Conservation (phyloP, 306 rosid species). For the Carpinus fangiana region DNA sequence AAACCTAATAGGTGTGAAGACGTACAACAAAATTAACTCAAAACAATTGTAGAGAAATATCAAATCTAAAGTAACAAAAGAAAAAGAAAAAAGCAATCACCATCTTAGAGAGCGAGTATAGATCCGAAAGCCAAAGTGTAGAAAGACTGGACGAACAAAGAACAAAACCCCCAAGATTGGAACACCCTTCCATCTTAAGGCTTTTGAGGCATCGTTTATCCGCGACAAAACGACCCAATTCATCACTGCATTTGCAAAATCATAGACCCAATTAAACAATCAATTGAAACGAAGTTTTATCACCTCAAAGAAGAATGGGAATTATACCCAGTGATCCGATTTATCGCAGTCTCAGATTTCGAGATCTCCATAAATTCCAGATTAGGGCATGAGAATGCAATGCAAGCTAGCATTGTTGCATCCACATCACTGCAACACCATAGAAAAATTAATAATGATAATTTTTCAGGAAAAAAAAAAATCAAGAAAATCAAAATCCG, state of each 20-base stretch:
- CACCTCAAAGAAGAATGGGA: neutral
- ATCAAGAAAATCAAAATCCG: neutral
- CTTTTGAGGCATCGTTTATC: conserved; percentile 74
- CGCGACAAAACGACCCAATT: conserved; percentile 82
- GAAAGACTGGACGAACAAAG: conserved; percentile 76
- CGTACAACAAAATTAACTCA: conserved; percentile 18
- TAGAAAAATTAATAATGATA: conserved; percentile 5
- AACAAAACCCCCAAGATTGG: conserved; percentile 68
- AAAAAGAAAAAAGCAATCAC: conserved; percentile 43
- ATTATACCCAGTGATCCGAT: conserved; percentile 85
- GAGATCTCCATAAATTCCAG: conserved; percentile 74
- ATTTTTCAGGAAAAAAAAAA: too few species aligned
- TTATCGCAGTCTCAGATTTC: conserved; percentile 44
- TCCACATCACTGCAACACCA: conserved; percentile 73
- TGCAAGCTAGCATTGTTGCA: conserved; percentile 89
- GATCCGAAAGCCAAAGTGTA: conserved; percentile 91
- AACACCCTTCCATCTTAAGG: conserved; percentile 94
- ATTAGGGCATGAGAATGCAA: conserved; percentile 94
- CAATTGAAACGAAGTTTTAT: neutral
- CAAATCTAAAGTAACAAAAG: neutral
- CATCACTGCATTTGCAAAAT: conserved; percentile 58
- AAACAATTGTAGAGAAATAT: neutral
- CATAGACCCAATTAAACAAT: conserved; percentile 28
- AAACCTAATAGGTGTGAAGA: conserved; percentile 46
- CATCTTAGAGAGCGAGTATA: conserved; percentile 79